Conservation (phyloP, 2,329 filamentous ascomycete genomes). For the Pseudogymnoascus sp. region DNA sequence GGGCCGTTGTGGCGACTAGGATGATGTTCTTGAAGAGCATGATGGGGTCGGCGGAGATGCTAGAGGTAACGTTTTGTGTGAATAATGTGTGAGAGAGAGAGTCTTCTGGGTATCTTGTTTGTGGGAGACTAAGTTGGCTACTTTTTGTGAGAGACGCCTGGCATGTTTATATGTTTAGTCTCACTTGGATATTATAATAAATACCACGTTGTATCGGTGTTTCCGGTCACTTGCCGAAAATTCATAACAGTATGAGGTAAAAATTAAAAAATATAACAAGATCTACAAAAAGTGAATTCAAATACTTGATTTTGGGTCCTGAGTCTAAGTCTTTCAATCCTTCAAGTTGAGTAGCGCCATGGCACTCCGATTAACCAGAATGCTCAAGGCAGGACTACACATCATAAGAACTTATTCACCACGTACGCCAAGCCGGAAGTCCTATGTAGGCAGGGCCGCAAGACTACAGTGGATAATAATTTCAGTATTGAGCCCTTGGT, state of each 20-base stretch:
- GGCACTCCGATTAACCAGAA: neutral
- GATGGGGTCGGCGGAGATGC: neutral
- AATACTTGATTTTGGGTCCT: neutral
- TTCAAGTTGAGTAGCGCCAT: neutral
- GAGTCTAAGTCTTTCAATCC: neutral
- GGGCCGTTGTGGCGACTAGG: neutral
- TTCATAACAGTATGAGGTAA: neutral
- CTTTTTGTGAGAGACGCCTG: neutral
- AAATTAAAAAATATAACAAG: neutral
- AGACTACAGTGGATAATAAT: no score
- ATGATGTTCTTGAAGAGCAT: neutral
- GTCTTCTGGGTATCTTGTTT: neutral
- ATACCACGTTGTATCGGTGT: neutral
- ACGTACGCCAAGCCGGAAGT: neutral
- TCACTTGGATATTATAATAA: neutral
- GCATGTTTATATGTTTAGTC: neutral
- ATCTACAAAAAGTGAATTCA: neutral
- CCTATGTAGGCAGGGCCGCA: neutral
- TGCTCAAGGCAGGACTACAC: neutral
- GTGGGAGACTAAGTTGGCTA: neutral
- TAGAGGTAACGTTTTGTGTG: neutral
- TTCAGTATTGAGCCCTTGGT: neutral
- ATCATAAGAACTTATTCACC: neutral
- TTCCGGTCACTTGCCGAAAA: neutral
- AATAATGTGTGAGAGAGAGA: neutral